A percentile compares a stretch with the other conserved stretches of the same genome.
phyloP scores from a whole-genome alignment of 768 basidiomycete genomes.

The Xanthoconium stramineum region DNA sequence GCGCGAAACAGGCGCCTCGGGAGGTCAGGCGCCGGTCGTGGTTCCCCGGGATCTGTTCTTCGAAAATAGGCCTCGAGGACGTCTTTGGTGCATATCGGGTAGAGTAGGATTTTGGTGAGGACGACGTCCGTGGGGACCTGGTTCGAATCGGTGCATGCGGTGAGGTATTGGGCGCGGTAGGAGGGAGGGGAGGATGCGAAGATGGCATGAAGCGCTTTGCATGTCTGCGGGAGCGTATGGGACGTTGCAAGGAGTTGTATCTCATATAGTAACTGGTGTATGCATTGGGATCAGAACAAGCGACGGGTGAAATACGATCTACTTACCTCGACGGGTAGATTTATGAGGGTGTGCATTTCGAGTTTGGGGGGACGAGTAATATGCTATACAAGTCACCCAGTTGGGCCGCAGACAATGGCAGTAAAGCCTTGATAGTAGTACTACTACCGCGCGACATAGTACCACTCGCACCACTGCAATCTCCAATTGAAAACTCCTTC shows the following conservation, averaged over 20 bases:
- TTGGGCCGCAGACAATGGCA: too few relatives aligned
- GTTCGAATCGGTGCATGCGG: conserved; percentile 30
- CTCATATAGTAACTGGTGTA: conserved; percentile 67
- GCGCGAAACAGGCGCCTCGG: conserved; percentile 67
- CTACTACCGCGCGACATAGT: too few relatives aligned
- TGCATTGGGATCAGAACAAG: conserved; percentile 5
- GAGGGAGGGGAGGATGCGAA: conserved; percentile 55
- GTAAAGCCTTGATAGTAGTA: too few relatives aligned
- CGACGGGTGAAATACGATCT: background rate
- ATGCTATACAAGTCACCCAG: background rate
- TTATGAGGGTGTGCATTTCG: conserved; percentile 21
- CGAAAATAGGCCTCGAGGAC: conserved; percentile 48
- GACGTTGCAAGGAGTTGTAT: conserved; percentile 73
- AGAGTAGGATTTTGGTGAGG: conserved; percentile 48
- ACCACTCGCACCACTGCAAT: too few relatives aligned
- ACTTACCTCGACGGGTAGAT: conserved; percentile 37
- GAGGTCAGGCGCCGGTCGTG: conserved; percentile 40
- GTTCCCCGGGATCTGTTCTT: background rate
- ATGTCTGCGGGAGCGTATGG: conserved; percentile 56
- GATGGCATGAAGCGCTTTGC: conserved; percentile 48
- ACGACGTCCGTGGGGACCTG: conserved; percentile 17
- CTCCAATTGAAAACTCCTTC: too few relatives aligned
- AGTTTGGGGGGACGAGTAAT: background rate
- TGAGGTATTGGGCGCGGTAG: conserved; percentile 67
- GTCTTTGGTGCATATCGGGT: conserved; percentile 35